phyloP scores from a whole-genome alignment of 495 filamentous ascomycete genomes.

The Xylaria cubensis region DNA sequence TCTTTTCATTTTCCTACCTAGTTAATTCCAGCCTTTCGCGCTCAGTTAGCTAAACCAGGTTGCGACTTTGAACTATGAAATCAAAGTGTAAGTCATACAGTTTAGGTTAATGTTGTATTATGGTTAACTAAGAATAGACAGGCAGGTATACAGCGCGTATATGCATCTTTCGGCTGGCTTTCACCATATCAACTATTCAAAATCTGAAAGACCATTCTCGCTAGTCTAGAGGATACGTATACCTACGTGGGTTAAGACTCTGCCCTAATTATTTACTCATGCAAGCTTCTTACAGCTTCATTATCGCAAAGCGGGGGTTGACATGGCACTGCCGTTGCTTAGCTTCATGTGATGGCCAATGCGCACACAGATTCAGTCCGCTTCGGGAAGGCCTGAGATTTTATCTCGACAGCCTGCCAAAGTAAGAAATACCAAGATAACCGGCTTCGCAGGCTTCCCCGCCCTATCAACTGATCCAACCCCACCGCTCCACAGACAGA shows the following conservation, averaged over 20 bases:
- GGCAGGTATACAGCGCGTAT: neutral
- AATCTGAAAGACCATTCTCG: neutral
- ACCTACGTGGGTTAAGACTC: neutral
- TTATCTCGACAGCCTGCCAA: constrained; percentile 9
- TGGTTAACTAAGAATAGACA: neutral
- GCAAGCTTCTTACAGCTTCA: neutral
- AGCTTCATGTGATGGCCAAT: neutral
- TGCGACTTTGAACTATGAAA: neutral
- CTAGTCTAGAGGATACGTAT: neutral
- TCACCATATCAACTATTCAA: neutral
- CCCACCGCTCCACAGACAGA: neutral
- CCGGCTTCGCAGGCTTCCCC: constrained; percentile 4
- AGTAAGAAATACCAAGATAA: neutral
- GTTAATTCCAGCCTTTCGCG: neutral
- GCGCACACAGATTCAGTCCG: constrained; percentile 3
- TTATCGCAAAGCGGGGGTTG: neutral
- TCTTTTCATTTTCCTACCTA: neutral
- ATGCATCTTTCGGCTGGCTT: neutral
- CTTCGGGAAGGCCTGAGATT: constrained; percentile 9
- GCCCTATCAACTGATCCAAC: neutral
- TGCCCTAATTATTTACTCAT: neutral
- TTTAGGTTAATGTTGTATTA: neutral
- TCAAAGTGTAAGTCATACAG: neutral
- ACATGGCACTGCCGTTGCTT: neutral
- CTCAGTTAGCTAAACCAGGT: neutral